Conservation (phyloP, 2,329 filamentous ascomycete genomes). For the Exophiala spinifera region DNA sequence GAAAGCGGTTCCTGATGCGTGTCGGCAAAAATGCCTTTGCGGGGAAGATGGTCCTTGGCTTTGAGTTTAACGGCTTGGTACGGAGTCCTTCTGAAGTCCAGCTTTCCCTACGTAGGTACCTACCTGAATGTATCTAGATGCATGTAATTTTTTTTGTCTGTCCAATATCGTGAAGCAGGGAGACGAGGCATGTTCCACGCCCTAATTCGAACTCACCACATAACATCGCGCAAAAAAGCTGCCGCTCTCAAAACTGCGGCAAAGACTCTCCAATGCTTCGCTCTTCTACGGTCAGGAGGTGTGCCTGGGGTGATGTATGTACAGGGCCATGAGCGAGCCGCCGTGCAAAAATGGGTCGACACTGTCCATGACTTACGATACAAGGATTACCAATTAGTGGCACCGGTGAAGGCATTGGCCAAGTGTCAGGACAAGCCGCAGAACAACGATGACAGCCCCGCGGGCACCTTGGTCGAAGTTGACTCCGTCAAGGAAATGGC, state of each 20-base stretch:
- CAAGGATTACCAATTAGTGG: slow-evolving; percentile 67
- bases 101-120: too few relatives aligned
- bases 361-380: slow-evolving; percentile 64
- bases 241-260: slow-evolving; percentile 63
- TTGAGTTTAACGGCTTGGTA: neutral
- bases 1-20: too few relatives aligned
- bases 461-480: slow-evolving; percentile 53
- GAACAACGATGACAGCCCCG: neutral
- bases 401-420: slow-evolving; percentile 46
- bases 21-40: too few relatives aligned
- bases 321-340: slow-evolving; percentile 54
- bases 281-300: slow-evolving; percentile 65
- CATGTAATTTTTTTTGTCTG: too few relatives aligned
- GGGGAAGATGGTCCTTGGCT: too few relatives aligned
- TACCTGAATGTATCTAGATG: too few relatives aligned
- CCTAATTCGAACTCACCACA: slow-evolving; percentile 75
- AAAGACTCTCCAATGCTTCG: slow-evolving; percentile 57
- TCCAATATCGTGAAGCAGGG: neutral
- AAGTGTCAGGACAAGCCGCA: neutral
- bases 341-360: slow-evolving; percentile 62
- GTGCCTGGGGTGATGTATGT: slow-evolving; percentile 77
- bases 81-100: too few relatives aligned
- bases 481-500: slow-evolving; percentile 65
- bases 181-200: slow-evolving; percentile 47
- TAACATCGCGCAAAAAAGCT: slow-evolving; percentile 75